Conservation (phyloP, 2,329 filamentous ascomycete genomes). For the Aspergillus novofumigatus region DNA sequence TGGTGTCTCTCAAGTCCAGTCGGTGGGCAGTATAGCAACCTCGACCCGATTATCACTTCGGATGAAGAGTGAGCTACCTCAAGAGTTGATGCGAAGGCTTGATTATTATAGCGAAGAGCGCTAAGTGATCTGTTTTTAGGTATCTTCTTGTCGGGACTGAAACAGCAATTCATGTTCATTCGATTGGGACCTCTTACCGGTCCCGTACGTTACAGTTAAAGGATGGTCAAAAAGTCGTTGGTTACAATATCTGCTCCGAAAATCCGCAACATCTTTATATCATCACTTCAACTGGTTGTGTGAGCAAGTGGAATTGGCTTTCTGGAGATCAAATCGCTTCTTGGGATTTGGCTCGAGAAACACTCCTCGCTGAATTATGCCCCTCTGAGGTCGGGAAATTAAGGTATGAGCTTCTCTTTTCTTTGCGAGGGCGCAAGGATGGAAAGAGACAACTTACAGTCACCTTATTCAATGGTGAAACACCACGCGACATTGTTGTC, state of each 20-base stretch:
- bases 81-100: not conserved
- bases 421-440: constrained; percentile 33
- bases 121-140: constrained; percentile 40
- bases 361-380: constrained; percentile 28
- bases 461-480: constrained; percentile 17
- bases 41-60: constrained; percentile 55
- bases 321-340: constrained; percentile 41
- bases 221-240: constrained; percentile 45
- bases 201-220: constrained; percentile 63
- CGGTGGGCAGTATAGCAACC: constrained; percentile 53
- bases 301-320: constrained; percentile 58
- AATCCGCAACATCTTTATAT: constrained; percentile 53
- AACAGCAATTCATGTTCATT: constrained; percentile 74
- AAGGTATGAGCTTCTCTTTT: constrained; percentile 36
- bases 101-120: not conserved
- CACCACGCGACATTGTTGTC: constrained; percentile 18
- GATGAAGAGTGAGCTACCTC: constrained; percentile 50
- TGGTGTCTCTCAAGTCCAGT: constrained; percentile 49
- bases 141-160: constrained; percentile 71
- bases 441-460: constrained; percentile 36
- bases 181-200: constrained; percentile 74
- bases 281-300: constrained; percentile 47
- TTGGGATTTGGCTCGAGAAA: constrained; percentile 40
- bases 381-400: constrained; percentile 15
- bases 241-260: constrained; percentile 49